phyloP scores from a whole-genome alignment of 1,139 yeast species.

The Hanseniaspora uvarum region DNA sequence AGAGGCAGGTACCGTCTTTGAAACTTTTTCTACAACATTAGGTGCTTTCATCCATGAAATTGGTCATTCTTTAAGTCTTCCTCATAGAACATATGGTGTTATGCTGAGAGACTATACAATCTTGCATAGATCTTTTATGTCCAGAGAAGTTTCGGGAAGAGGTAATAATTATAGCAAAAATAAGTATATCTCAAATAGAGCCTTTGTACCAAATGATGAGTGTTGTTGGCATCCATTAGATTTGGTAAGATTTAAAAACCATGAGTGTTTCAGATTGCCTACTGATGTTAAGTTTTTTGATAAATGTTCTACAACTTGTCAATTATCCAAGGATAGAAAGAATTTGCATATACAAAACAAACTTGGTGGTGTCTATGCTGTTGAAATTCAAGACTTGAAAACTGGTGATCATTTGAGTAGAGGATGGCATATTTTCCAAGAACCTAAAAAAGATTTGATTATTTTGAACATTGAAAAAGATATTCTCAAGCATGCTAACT shows the following conservation, averaged over 20 bases:
- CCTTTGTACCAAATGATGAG: conserved; percentile 49
- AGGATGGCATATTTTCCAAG: conserved; percentile 14
- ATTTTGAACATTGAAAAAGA: conserved; percentile 5
- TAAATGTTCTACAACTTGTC: conserved; percentile 2
- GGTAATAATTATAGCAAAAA: conserved; percentile 35
- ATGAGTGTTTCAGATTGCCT: conserved; percentile 69
- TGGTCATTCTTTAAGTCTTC: conserved; percentile 83
- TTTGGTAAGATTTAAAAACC: conserved; percentile 62
- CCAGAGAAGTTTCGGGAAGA: conserved; percentile 44
- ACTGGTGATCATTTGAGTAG: conserved; percentile 15
- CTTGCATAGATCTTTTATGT: conserved; percentile 71
- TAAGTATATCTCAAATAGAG: conserved; percentile 32
- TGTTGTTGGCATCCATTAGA: conserved; percentile 87
- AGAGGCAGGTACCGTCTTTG: conserved; percentile 85
- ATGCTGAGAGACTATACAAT: conserved; percentile 80
- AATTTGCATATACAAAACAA: conserved; percentile 4
- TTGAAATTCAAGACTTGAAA: conserved; percentile 15
- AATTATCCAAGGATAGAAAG: conserved; percentile 5
- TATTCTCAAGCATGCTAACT: background rate
- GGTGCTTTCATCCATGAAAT: conserved; percentile 96
- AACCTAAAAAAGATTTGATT: background rate
- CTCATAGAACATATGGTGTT: conserved; percentile 81
- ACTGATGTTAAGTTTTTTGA: background rate
- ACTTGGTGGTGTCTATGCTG: conserved; percentile 10
- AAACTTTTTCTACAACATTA: conserved; percentile 69